Percentiles rank a stretch among this genome's conserved stretches.
phyloP scores from a whole-genome alignment of 768 basidiomycete genomes.

The Panus rudis region DNA sequence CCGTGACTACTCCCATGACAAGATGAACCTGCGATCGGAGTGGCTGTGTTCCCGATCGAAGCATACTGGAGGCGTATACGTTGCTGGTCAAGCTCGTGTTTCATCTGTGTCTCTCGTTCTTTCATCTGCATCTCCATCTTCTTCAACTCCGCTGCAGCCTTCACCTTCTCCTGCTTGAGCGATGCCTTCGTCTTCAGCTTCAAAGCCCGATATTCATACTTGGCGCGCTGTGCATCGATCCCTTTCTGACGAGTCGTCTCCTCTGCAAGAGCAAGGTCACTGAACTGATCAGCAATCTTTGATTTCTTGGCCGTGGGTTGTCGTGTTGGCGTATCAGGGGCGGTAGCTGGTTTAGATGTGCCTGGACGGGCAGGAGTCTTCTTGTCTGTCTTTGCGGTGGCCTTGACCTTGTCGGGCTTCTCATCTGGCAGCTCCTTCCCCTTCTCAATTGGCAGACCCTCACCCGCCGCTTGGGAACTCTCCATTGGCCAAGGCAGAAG shows the following conservation, averaged over 20 bases:
- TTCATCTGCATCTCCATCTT: constrained; percentile 3
- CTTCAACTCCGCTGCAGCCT: neutral
- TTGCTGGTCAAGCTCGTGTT: neutral
- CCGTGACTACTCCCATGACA: too few species aligned
- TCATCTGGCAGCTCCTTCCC: too few species aligned
- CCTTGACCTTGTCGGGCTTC: too few species aligned
- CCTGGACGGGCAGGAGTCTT: constrained; percentile 1
- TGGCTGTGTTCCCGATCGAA: too few species aligned
- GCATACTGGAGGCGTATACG: neutral
- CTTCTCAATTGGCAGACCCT: too few species aligned
- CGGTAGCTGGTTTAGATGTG: too few species aligned
- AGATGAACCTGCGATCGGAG: too few species aligned
- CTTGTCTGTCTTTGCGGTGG: neutral
- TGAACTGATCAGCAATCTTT: constrained; percentile 4
- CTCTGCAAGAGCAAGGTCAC: constrained; percentile 8
- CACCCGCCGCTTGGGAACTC: too few species aligned
- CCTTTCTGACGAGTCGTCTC: constrained; percentile 11
- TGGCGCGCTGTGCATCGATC: neutral
- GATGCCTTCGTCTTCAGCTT: constrained; percentile 2
- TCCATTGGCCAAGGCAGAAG: too few species aligned
- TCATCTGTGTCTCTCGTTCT: too few species aligned
- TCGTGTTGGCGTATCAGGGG: neutral
- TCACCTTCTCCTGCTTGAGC: constrained; percentile 4
- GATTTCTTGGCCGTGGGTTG: neutral
- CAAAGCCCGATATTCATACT: constrained; percentile 3